Conservation (phyloP, 768 basidiomycete genomes). For the Ramaria rubella region DNA sequence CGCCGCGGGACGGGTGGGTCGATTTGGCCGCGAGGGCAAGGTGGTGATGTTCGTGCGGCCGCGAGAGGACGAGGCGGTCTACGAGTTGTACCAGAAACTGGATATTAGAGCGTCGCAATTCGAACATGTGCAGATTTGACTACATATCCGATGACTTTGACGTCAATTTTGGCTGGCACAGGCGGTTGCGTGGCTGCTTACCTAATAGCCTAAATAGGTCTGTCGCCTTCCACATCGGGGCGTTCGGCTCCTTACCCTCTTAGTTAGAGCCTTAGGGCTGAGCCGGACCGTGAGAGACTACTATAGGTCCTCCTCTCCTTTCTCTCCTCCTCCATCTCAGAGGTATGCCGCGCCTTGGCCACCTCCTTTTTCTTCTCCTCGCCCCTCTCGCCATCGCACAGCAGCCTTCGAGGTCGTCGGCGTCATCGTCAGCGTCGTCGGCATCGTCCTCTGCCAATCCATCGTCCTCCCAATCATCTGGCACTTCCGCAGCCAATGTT, state of each 20-base stretch:
- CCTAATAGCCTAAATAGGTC: no score
- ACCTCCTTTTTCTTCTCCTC: slow-evolving; percentile 22
- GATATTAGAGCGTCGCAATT: not conserved
- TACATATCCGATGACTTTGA: not conserved
- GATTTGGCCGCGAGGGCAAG: slow-evolving; percentile 60
- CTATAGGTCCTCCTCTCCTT: not conserved
- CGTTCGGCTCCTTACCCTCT: no score
- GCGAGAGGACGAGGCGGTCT: slow-evolving; percentile 10
- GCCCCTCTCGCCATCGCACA: slow-evolving; percentile 35
- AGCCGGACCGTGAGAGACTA: not conserved
- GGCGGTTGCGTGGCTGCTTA: no score
- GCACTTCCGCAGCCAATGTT: slow-evolving; percentile 30
- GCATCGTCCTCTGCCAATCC: slow-evolving; percentile 21
- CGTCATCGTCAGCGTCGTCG: slow-evolving; percentile 14
- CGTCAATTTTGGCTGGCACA: no score
- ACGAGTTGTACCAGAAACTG: not conserved
- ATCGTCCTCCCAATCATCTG: slow-evolving; percentile 11
- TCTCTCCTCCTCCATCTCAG: not conserved
- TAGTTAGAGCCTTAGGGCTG: no score
- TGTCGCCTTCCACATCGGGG: no score
- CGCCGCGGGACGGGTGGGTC: slow-evolving; percentile 67
- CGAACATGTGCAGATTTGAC: not conserved
- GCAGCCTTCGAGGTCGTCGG: slow-evolving; percentile 21
- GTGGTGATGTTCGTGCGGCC: slow-evolving; percentile 55
- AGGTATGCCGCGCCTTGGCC: slow-evolving; percentile 5